phyloP scores from a whole-genome alignment of 768 basidiomycete genomes.

The Boletus speciosus region DNA sequence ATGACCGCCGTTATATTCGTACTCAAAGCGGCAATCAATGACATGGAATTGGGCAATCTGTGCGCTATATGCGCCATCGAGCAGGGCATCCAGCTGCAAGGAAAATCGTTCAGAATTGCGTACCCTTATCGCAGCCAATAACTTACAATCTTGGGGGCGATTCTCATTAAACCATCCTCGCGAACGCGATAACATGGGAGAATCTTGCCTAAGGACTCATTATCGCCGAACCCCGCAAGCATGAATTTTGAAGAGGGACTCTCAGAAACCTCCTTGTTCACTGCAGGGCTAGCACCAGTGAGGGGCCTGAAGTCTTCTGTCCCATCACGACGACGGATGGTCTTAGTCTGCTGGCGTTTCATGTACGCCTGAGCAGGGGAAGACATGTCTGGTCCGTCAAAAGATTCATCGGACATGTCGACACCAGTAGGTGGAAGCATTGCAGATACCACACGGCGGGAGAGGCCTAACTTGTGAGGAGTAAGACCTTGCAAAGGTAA shows the following conservation, averaged over 20 bases:
- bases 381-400: constrained; percentile 63
- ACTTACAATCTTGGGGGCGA: constrained; percentile 74
- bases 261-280: constrained; percentile 42
- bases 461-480: constrained; percentile 39
- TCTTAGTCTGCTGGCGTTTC: constrained; percentile 71
- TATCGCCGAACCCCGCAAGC: constrained; percentile 81
- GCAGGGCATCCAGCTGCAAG: constrained; percentile 66
- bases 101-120: neutral
- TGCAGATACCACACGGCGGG: constrained; percentile 75
- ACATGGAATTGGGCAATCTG: constrained; percentile 69
- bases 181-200: constrained; percentile 90
- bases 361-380: constrained; percentile 82
- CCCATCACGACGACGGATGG: constrained; percentile 75
- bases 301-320: constrained; percentile 77
- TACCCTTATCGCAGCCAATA: neutral
- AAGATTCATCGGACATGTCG: constrained; percentile 51
- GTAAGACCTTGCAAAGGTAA: constrained; percentile 28
- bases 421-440: constrained; percentile 44
- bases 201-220: constrained; percentile 90
- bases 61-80: constrained; percentile 69
- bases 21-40: constrained; percentile 97
- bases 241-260: constrained; percentile 57
- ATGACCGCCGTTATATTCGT: constrained; percentile 93
- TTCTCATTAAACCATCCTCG: constrained; percentile 94
- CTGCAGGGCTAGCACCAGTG: constrained; percentile 60